Percentiles rank a stretch among this genome's conserved stretches.
Evolutionary conservation across 2,329 filamentous ascomycete species (phyloP).

Genomic region (Fusarium sp.): DNA sequence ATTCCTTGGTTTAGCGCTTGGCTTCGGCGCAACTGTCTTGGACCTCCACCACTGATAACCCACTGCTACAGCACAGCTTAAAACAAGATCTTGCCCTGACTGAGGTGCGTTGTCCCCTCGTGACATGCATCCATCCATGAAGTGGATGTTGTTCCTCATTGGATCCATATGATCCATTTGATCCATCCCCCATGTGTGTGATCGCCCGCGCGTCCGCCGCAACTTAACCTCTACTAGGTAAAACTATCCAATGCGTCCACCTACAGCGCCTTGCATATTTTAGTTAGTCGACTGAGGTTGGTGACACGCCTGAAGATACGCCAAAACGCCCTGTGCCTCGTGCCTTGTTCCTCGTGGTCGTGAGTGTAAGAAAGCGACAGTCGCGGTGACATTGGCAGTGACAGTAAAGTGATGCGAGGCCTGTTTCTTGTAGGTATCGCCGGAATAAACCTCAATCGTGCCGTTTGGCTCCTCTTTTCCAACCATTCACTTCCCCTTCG

Average conservation of each 20-base stretch:
- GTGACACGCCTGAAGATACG: conserved; percentile 4
- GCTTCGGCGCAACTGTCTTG: conserved; percentile 19
- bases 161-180: conserved; percentile 9
- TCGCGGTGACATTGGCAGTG: conserved; percentile 4
- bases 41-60: conserved; percentile 18
- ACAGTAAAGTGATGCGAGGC: neutral
- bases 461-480: conserved; percentile 27
- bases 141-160: conserved; percentile 17
- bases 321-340: conserved; percentile 30
- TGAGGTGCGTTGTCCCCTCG: conserved; percentile 25
- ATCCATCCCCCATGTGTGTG: conserved; percentile 24
- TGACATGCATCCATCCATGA: conserved; percentile 33
- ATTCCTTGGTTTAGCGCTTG: conserved; percentile 12
- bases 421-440: conserved; percentile 1
- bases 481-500: conserved; percentile 10
- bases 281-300: neutral
- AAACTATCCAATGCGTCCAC: conserved; percentile 16
- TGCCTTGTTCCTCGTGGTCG: conserved; percentile 29
- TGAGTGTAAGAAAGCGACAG: conserved; percentile 19
- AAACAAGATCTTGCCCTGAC: neutral
- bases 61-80: neutral
- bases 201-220: conserved; percentile 36
- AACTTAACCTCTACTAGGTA: conserved; percentile 25
- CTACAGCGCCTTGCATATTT: conserved; percentile 18
- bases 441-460: conserved; percentile 36